Evolutionary conservation across 805 yeast species (phyloP).

Genomic region (Kodamaea restingae): DNA sequence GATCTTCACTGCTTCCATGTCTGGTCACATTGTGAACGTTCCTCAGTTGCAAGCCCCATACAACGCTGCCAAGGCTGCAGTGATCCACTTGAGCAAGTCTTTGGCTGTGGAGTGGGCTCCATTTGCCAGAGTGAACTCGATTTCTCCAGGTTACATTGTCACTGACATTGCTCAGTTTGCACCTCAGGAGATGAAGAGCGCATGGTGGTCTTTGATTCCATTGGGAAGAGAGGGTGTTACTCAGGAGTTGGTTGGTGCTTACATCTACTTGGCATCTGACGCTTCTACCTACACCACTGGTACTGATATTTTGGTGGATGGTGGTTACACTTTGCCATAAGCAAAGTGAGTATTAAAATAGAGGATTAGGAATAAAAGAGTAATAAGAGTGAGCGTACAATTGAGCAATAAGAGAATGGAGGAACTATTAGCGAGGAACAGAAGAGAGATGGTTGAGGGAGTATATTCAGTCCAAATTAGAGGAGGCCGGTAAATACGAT

Average conservation of each 20-base stretch:
- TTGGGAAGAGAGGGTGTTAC: slow-evolving; percentile 44
- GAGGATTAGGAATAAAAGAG: no score
- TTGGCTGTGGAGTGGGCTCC: slow-evolving; percentile 49
- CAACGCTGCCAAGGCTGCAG: slow-evolving; percentile 46
- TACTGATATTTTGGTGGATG: slow-evolving; percentile 43
- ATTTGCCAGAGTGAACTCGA: slow-evolving; percentile 40
- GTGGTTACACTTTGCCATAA: slow-evolving; percentile 34
- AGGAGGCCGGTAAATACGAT: no score
- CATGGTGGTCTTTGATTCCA: slow-evolving; percentile 41
- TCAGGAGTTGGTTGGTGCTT: slow-evolving; percentile 45
- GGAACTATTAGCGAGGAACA: no score
- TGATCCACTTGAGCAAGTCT: slow-evolving; percentile 39
- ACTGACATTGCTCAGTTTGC: slow-evolving; percentile 41
- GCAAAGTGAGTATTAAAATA: no score
- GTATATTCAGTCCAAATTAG: no score
- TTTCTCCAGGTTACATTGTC: slow-evolving; percentile 42
- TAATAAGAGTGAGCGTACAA: no score
- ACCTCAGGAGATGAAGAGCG: slow-evolving; percentile 26
- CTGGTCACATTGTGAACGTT: slow-evolving; percentile 45
- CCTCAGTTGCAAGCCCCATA: slow-evolving; percentile 46
- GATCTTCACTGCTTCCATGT: slow-evolving; percentile 44
- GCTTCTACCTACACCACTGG: slow-evolving; percentile 44
- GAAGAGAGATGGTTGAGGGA: no score
- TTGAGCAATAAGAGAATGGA: no score
- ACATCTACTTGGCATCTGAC: slow-evolving; percentile 41